These are phyloP conservation scores for Taphrina confusa DNA, from an alignment of 1,139 yeast genomes.

Conservation along the genomic window DNA sequence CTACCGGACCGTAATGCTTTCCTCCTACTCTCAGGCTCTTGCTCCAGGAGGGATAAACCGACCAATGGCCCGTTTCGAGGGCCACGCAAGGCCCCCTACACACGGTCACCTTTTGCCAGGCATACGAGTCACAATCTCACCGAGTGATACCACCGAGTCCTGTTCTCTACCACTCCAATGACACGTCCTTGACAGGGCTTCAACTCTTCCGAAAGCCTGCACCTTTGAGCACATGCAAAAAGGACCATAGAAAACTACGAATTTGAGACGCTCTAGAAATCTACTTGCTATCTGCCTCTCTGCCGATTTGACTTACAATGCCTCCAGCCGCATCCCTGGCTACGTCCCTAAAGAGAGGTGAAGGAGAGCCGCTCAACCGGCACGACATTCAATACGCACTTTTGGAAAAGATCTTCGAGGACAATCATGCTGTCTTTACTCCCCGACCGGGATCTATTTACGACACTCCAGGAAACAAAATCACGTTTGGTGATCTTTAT, in stretches of 20 bases:
- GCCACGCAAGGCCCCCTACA: background rate
- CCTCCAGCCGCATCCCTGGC: slow-evolving; percentile 30
- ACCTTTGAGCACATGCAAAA: too few relatives aligned
- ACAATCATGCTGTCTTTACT: slow-evolving; percentile 66
- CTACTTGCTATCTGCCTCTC: too few relatives aligned
- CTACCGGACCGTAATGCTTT: too few relatives aligned
- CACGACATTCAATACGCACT: slow-evolving; percentile 85
- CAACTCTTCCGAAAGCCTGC: too few relatives aligned
- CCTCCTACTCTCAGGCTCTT: background rate
- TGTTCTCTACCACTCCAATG: too few relatives aligned
- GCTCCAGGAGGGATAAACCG: background rate
- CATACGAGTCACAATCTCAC: too few relatives aligned
- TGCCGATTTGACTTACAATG: too few relatives aligned
- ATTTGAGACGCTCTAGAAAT: too few relatives aligned
- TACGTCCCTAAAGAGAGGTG: slow-evolving; percentile 66
- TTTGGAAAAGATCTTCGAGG: slow-evolving; percentile 63
- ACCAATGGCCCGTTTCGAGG: background rate
- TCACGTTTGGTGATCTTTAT: slow-evolving; percentile 84
- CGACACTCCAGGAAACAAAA: slow-evolving; percentile 49
- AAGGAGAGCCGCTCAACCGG: slow-evolving; percentile 91
- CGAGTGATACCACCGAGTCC: too few relatives aligned
- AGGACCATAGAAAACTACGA: too few relatives aligned
- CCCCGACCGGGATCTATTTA: slow-evolving; percentile 52
- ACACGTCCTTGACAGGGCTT: too few relatives aligned
- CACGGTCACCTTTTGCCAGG: background rate